Base-by-base conservation (phyloP, 1,284 basidiomycete genomes). In the Omphalotus olearius region DNA sequence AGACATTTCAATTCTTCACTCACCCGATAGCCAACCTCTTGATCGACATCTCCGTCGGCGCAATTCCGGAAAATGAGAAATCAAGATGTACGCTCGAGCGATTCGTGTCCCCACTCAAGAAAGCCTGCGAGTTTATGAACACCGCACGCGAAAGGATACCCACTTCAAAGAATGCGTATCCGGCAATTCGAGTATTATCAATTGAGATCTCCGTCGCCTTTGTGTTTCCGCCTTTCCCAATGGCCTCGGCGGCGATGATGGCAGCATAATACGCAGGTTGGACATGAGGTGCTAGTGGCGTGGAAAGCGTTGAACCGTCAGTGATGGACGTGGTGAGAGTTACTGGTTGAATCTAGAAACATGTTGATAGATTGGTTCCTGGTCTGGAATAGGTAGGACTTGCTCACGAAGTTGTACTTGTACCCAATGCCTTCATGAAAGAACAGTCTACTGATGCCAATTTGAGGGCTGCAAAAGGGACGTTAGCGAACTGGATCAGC, bases 21-120 rank as follows among this genome's bases (percentile, higher is more conserved):
- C 60, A 79, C 77, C 65, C 65, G 43, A 82, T 74, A 6, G 60
- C 58, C 17, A 81, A 62, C 38, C 74, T 63, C 62, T 79, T 82
- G 23, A 78, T 59, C 14, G 58, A 57, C 61, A 72, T 68, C 25
- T 52, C 56, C 20, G 45, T 49, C 2, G 68, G 63, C 47, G 54
- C 52, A 38, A 23, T 54, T 3, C 59, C 66, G 26, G 60, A 60
- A 53, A 79, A 71, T 9, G 54, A 55, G 4, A 83, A 57, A 14
- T 42, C 45, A 4, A 52, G 30, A 57, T 78, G 75, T 9, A 73
- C 68, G 17, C 59, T 66, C 4, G 60, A 62, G 14, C 80, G 70
- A 3, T 63, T 61, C 0, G 61, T 64, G 7, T 60, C 64, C 28
- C 66, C 69, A 4, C 65, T 59, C 33, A 52, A 46, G 41, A 51